Evolutionary conservation across 1,284 basidiomycete species (phyloP).

Genomic region (Neotropicomus parvogracilis): DNA sequence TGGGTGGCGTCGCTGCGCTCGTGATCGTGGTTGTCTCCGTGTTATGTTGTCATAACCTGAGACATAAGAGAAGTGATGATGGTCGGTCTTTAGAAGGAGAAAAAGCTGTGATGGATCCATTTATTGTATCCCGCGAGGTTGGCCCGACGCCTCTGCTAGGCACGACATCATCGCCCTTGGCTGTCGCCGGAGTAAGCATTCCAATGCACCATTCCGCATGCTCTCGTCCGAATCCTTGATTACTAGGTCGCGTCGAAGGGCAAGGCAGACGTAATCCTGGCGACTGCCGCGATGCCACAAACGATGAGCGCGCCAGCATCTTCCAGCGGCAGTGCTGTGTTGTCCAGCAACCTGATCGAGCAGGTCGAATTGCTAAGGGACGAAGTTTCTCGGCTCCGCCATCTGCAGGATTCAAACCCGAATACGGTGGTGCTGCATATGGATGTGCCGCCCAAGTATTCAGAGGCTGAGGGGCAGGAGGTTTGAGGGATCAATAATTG

Average conservation of each 20-base stretch:
- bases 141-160: too few species aligned
- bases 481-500: too few species aligned
- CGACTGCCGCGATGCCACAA: neutral
- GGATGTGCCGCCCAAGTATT: conserved; percentile 7
- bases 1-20: conserved; percentile 6
- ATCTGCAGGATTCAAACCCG: neutral
- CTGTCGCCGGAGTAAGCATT: neutral
- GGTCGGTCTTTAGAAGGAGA: neutral
- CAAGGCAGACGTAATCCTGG: neutral
- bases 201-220: neutral
- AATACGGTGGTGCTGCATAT: neutral
- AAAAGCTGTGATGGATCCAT: neutral
- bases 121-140: neutral
- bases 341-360: neutral
- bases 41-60: conserved; percentile 4
- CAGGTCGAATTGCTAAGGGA: conserved; percentile 12
- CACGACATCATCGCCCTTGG: neutral
- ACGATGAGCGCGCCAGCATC: neutral
- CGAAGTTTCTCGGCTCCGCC: conserved; percentile 14
- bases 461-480: neutral
- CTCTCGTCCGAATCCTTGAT: too few species aligned
- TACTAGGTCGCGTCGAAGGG: neutral
- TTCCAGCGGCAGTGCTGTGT: too few species aligned
- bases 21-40: neutral
- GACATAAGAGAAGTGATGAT: neutral